Conservation (phyloP, 2,329 filamentous ascomycete species). For the Colletotrichum sp. region DNA sequence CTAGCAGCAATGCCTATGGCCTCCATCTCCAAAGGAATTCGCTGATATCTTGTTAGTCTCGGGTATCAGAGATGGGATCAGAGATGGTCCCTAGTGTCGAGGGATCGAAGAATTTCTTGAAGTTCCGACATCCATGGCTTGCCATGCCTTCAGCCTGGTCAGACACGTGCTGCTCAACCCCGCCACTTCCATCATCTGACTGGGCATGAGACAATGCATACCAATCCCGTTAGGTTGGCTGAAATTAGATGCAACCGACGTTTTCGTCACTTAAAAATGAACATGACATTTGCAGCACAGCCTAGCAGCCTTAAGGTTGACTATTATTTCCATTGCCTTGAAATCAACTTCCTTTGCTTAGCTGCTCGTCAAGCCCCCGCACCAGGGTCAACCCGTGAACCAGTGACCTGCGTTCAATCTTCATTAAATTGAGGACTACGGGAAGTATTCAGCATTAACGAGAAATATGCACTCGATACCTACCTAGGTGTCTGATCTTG, state of each 20-base stretch:
- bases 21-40: not conserved
- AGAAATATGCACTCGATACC: too few species aligned
- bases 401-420: not conserved
- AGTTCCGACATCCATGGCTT: not conserved
- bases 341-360: too few species aligned
- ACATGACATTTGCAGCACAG: not conserved
- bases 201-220: not conserved
- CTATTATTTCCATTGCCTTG: too few species aligned
- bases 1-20: constrained; percentile 12
- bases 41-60: not conserved
- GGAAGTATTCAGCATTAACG: too few species aligned
- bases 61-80: too few species aligned
- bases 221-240: not conserved
- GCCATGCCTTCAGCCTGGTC: not conserved
- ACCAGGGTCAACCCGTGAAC: fast-evolving
- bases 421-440: not conserved
- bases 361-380: not conserved
- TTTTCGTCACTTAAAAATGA: not conserved
- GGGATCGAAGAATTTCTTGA: not conserved
- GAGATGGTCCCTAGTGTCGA: too few species aligned
- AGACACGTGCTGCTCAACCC: not conserved
- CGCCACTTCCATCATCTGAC: not conserved
- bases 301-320: not conserved
- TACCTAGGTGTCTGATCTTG: too few species aligned
- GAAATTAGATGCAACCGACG: not conserved